Base-by-base conservation (phyloP, 2,329 filamentous ascomycete species). In the Colletotrichum chrysophilum region DNA sequence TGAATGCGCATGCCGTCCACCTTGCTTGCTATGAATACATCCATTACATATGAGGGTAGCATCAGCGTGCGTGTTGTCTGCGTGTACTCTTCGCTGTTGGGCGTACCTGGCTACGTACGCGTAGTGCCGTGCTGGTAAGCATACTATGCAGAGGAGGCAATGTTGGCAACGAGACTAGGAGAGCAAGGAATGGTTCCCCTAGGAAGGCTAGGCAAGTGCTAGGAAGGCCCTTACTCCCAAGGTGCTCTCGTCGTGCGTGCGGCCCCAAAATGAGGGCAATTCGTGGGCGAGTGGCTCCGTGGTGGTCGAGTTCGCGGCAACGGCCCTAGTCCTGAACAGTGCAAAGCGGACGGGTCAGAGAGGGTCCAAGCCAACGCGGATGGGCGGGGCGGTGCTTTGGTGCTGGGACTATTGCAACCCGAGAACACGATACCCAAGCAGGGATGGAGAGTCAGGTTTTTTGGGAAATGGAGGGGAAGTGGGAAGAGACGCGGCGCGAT, bases 381-480 rank as follows among this genome's bases (percentile, higher is more conserved):
- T 52, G 16, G 43, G 52, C 38, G 58, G 58, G 43, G 64, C 26
- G 43, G 64, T 67, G 55, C 55, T 52, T 52, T 64, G 62, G 32
- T 62, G 56, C 34, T 64, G 65, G 65, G 36, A 58, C 58, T 64
- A 43, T 64, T 67, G 62, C 62, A 73, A 60, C 36, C 61, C 21
- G 38, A 72, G 38, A 64, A 67, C 56, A 62, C 68, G 55, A 66
- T 75, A 32, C 14, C 52, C 30, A 67, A 68, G 62, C 73, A 73
- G 70, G 73, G 73, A 64, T 64, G 69, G 56, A 72, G 62, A 66
- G 68, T 75, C 64, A 72, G 38, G 38, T 68, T 67, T 52, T 52
- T 24, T 55, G 64, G 55, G 32, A 73, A 52, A 55, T 36, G 21
- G 43, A 43, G 58, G 58, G 70, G 73, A 48, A 43, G 38, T 43